phyloP scores from a whole-genome alignment of 2,329 filamentous ascomycete genomes.

The Byssochlamys sp. region DNA sequence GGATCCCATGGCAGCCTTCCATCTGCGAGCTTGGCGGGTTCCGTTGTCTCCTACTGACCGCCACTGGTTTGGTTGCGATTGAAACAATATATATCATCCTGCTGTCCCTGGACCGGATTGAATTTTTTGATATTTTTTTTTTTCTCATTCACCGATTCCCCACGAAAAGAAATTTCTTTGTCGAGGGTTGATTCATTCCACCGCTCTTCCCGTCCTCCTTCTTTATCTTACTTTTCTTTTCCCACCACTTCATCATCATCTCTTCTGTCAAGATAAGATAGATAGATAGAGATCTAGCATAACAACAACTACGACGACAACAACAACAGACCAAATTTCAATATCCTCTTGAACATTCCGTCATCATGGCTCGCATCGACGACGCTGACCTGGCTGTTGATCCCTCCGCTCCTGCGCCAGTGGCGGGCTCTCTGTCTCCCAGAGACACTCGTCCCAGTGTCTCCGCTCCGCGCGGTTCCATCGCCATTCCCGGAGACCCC shows the following conservation, averaged over 20 bases:
- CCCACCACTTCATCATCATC: constrained; percentile 2
- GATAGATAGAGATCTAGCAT: no score
- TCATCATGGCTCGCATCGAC: constrained; percentile 52
- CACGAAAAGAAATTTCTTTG: no score
- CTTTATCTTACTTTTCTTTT: constrained; percentile 4
- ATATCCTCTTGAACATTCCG: constrained; percentile 9
- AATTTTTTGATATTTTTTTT: neutral
- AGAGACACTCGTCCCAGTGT: constrained; percentile 17
- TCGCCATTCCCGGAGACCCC: constrained; percentile 35
- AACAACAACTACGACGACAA: no score
- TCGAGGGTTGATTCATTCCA: no score
- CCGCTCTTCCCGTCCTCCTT: neutral
- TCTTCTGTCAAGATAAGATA: neutral
- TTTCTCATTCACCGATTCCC: no score
- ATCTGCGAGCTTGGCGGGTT: constrained; percentile 5
- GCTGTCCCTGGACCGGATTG: neutral
- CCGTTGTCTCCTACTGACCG: constrained; percentile 11
- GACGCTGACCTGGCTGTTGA: constrained; percentile 46
- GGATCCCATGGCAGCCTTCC: constrained; percentile 14
- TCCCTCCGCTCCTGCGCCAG: constrained; percentile 10
- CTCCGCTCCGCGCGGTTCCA: constrained; percentile 13
- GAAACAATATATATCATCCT: neutral
- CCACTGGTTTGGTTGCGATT: constrained; percentile 5
- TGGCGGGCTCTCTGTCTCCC: constrained; percentile 14
- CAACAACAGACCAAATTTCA: neutral